Evolutionary conservation across 192 early-diverging fungal genomes (phyloP), one percentile per base, ranked within the genome.

Genomic region (Backusella tarrabulga): DNA sequence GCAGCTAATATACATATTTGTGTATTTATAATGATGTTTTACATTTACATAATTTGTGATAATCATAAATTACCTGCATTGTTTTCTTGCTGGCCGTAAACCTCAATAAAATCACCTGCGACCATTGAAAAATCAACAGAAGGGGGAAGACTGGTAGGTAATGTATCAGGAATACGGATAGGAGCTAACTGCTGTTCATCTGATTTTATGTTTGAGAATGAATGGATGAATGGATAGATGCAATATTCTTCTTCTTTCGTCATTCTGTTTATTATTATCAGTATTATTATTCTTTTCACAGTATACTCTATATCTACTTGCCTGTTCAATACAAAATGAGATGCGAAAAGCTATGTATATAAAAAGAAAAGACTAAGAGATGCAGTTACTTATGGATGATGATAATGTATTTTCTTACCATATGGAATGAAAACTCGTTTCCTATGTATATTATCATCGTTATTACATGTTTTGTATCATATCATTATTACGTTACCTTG

Each of bases 371-470:
- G 38, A 0, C 21, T 40, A 41, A 70, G 11, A 12, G 11, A 40
- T 8, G 38, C 38, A 40, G 38, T 11, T 11, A 23, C 36, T 21
- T 23, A 15, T 72, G n/a, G 29, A 1, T 32, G 29, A 32, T 23
- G 41, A 15, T n/a, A 56, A 21, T 23, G 19, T 19, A 32, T 17
- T 68, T 73, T 54, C 46, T 63, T 87, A 91, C 90, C 98, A 99
- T 99, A 82, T 91, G 97, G 77, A 93, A 97, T 38, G 95, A 96
- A 84, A 98, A 98, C 85, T 99, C 98, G 78, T 98, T 99, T 38
- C 93, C 93, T 92, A 68, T 78, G 17, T 42, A 79, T 71, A 72
- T 73, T 6, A 19, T 9, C n/a, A 23, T 70, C 4, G 0, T 21
- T 34, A 67, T 70, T 76, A 46, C 19, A 17, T 44, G 4, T 15